Evolutionary conservation across 331 rosid species (phyloP).

Genomic region (Cucumis variabilis): DNA sequence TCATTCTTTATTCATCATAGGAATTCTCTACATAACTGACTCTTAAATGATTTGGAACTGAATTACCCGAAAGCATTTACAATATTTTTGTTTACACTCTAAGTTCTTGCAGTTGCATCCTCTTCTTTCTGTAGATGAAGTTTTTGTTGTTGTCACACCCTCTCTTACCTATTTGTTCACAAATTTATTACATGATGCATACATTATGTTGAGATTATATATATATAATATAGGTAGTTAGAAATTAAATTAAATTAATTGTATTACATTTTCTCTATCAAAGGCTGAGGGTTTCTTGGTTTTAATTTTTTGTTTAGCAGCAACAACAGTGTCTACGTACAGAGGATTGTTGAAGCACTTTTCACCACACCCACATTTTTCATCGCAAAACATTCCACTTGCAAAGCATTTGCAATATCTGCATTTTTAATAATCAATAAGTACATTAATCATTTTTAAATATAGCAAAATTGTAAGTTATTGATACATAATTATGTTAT

Average conservation of each 20-base stretch:
- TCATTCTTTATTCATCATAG: no score
- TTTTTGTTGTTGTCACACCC: not conserved
- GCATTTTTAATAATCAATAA: slow-evolving; percentile 3
- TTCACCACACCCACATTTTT: slow-evolving; percentile 43
- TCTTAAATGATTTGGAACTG: not conserved
- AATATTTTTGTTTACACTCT: slow-evolving; percentile 41
- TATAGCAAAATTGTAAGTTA: no score
- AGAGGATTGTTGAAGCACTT: slow-evolving; percentile 30
- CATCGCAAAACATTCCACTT: slow-evolving; percentile 34
- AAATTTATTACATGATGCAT: no score
- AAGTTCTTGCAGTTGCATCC: slow-evolving; percentile 60
- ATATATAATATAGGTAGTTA: no score
- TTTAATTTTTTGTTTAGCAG: slow-evolving; percentile 11
- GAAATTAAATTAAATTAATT: no score
- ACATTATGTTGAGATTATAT: no score
- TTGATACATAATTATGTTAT: no score
- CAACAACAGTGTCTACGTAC: slow-evolving; percentile 28
- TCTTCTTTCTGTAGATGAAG: slow-evolving; percentile 37
- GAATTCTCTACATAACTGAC: not conserved
- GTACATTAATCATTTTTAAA: no score
- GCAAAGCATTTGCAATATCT: slow-evolving; percentile 54
- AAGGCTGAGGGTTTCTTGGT: slow-evolving; percentile 47
- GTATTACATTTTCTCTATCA: slow-evolving; percentile 19
- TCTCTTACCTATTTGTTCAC: slow-evolving; percentile 26
- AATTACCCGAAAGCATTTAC: slow-evolving; percentile 49